Evolutionary conservation across 2,329 filamentous ascomycete species (phyloP), one percentile per base, ranked within the genome.

Genomic region (Aspergillus tanneri): DNA sequence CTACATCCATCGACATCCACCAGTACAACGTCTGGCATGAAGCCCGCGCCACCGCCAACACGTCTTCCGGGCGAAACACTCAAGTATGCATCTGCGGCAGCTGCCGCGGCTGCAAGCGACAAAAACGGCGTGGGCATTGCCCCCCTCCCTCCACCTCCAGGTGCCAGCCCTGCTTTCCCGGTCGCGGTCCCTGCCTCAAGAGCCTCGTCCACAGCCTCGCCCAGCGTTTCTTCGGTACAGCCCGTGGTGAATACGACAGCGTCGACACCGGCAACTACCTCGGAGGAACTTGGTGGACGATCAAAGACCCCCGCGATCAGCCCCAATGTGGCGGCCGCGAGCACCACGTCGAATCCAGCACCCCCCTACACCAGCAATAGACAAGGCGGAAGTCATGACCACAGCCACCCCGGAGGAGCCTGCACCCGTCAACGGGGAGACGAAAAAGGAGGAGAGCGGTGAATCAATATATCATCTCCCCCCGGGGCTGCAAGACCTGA

Each of bases 21-120:
- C 16, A 67, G 65, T 64, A 72, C 78, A 42, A 73, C 79, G 48
- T 78, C 77, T 44, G 75, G 79, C 44, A 97, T 97, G 92, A 99
- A 97, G 75, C 92, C 93, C 10, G 93, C 93, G 14, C 85, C 90
- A 14, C 73, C 91, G 60, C 93, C 93, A 1, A 84, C 88, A 50
- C 83, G 92, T 67, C 85, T 88, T 5, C 87, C 90, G 3, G 90
- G 90, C 39, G 92, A 97, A 68, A 89, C 88, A 1, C 77, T 99
- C 57, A 97, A 97, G 72, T 99, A 99, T 67, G 93, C 93, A 36
- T 97, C 93, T 28, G 93, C 93, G 0, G 93, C 93, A 0, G 93
- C 93, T 0, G 93, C 93, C 0, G 93, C 92, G 0, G 92, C 93
- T 1, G 90, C 91, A 37, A 90, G 84, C 68, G 90, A 96, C 72